A percentile compares a stretch with the other conserved stretches of the same genome.
These are phyloP conservation scores for Stemphylium beticola DNA, from an alignment of 2,329 filamentous ascomycete genomes.

Conservation along the genomic window DNA sequence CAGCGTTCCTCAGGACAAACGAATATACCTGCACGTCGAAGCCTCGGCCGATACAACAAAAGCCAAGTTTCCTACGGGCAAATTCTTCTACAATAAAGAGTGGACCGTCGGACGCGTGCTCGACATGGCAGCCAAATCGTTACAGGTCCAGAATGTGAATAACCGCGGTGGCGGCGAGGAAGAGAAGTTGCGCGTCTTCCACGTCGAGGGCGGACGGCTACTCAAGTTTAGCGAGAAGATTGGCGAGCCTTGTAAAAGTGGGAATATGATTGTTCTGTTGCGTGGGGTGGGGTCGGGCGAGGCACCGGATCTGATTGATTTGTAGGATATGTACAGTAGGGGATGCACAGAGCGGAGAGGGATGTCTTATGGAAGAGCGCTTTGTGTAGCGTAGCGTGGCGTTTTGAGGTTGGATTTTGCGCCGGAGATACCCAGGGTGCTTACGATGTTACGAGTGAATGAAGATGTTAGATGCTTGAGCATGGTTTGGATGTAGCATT, in stretches of 20 bases:
- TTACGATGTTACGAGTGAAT: neutral
- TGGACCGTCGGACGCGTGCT: constrained; percentile 89
- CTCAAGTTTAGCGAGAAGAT: constrained; percentile 89
- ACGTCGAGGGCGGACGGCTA: constrained; percentile 86
- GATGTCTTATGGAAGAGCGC: neutral
- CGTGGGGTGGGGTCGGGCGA: constrained; percentile 82
- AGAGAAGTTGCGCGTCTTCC: constrained; percentile 84
- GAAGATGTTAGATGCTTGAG: neutral
- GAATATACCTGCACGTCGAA: constrained; percentile 90
- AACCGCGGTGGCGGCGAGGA: constrained; percentile 78
- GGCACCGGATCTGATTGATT: constrained; percentile 69
- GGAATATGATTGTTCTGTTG: constrained; percentile 88
- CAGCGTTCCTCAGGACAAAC: constrained; percentile 78
- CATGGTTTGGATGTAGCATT: too few relatives aligned
- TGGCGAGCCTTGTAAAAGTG: constrained; percentile 73
- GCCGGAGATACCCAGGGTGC: constrained; percentile 22
- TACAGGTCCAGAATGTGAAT: constrained; percentile 85
- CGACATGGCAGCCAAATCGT: constrained; percentile 75
- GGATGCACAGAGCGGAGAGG: too few relatives aligned
- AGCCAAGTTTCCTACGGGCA: constrained; percentile 74
- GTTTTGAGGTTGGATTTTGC: neutral
- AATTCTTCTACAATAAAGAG: constrained; percentile 63
- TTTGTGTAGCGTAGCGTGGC: neutral
- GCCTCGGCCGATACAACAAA: constrained; percentile 86
- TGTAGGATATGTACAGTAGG: constrained; percentile 25